A percentile compares a stretch with the other conserved stretches of the same genome.
Conservation (phyloP, 2,329 filamentous ascomycete genomes). For the Pezicula radicicola region DNA sequence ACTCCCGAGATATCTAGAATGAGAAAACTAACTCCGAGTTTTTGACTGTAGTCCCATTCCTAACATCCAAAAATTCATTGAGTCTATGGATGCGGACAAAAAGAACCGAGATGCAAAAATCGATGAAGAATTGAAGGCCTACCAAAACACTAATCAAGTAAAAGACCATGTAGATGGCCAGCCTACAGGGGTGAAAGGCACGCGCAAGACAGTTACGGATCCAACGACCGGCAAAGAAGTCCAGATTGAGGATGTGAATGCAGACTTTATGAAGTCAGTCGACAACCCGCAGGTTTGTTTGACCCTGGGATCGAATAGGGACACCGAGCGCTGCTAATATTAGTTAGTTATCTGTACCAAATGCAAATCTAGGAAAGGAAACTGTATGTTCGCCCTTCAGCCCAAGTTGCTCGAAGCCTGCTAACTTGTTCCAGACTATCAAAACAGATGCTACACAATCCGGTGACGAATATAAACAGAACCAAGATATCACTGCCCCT, state of each 20-base stretch:
- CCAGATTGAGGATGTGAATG: conserved; percentile 77
- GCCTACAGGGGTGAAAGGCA: conserved; percentile 31
- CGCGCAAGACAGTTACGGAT: conserved; percentile 69
- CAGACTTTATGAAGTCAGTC: conserved; percentile 65
- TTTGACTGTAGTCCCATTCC: conserved; percentile 81
- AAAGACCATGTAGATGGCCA: conserved; percentile 40
- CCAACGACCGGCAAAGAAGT: conserved; percentile 85
- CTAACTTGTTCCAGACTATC: conserved; percentile 45
- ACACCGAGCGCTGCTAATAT: not conserved
- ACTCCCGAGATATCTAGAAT: too few species aligned
- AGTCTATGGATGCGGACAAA: conserved; percentile 77
- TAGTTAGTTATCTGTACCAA: conserved; percentile 73
- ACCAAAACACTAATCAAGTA: conserved; percentile 31
- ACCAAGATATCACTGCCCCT: conserved; percentile 86
- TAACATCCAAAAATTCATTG: conserved; percentile 81
- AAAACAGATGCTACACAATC: conserved; percentile 70
- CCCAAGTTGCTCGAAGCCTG: conserved; percentile 1
- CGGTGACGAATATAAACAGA: conserved; percentile 75
- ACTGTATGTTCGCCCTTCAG: conserved; percentile 43
- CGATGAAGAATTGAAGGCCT: conserved; percentile 49
- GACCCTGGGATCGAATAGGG: conserved; percentile 4
- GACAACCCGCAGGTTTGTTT: conserved; percentile 64
- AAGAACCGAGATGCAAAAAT: conserved; percentile 69
- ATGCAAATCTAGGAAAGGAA: conserved; percentile 78
- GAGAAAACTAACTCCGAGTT: conserved; percentile 32